phyloP scores from a whole-genome alignment of 176 grass and related monocot species.

The Paspalum vaginatum region DNA sequence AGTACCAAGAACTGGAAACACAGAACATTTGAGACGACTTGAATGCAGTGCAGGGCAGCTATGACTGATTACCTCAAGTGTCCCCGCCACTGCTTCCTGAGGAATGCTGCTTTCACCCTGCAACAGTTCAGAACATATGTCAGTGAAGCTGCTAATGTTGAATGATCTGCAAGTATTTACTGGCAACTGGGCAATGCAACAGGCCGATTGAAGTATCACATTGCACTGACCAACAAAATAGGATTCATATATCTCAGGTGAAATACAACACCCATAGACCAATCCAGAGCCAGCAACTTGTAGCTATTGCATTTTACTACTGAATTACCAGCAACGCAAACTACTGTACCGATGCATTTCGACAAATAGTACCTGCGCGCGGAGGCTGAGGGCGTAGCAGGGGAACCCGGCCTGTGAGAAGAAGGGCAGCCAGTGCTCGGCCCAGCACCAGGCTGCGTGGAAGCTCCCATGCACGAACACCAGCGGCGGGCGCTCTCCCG shows the following conservation, averaged over 20 bases:
- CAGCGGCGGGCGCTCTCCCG: conserved; percentile 40
- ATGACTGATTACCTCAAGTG: conserved; percentile 69
- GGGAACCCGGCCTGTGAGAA: conserved; percentile 73
- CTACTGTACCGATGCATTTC: background rate
- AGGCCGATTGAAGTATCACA: background rate
- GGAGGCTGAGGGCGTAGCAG: conserved; percentile 87
- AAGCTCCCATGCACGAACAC: conserved; percentile 97
- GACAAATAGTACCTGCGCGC: conserved; percentile 65
- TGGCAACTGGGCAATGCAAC: background rate
- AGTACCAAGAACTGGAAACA: background rate
- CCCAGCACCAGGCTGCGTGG: conserved; percentile 98
- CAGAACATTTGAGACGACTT: background rate
- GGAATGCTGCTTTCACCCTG: conserved; percentile 88
- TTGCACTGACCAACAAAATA: background rate
- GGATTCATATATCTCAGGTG: background rate
- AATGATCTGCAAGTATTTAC: background rate
- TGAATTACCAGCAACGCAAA: background rate
- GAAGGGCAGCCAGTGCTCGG: conserved; percentile 87
- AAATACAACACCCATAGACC: background rate
- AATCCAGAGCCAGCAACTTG: background rate
- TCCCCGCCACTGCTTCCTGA: conserved; percentile 55
- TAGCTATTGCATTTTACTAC: background rate
- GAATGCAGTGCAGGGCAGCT: background rate
- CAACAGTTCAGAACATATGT: conserved; percentile 13
- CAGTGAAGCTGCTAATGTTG: background rate